phyloP scores from a whole-genome alignment of 192 early-diverging fungal species.

The Gonapodya sp. region DNA sequence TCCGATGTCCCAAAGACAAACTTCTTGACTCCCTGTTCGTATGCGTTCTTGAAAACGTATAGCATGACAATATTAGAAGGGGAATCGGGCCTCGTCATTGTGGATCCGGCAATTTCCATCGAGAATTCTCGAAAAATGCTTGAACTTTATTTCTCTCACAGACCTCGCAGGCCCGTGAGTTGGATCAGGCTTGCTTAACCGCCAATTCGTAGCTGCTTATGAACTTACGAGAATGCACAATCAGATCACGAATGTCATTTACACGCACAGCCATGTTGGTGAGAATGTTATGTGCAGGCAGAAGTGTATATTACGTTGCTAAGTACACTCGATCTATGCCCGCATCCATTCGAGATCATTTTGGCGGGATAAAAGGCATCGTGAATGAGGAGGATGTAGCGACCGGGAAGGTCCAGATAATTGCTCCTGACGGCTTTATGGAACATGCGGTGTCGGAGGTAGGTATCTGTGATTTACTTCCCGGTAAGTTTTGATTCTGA shows the following conservation, averaged over 20 bases:
- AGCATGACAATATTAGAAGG: background rate
- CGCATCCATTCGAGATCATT: background rate
- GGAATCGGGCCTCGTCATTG: background rate
- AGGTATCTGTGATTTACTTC: too few species aligned
- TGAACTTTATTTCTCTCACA: background rate
- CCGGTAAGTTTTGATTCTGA: too few species aligned
- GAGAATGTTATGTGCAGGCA: background rate
- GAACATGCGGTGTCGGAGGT: background rate
- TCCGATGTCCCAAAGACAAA: too few species aligned
- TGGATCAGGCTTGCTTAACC: too few species aligned
- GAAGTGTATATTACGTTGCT: too few species aligned
- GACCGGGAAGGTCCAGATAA: background rate
- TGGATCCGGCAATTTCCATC: background rate
- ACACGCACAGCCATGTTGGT: background rate
- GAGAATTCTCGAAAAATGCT: background rate
- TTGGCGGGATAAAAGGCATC: background rate
- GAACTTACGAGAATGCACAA: background rate
- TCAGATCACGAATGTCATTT: background rate
- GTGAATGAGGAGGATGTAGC: background rate
- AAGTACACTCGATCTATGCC: too few species aligned
- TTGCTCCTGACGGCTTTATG: background rate
- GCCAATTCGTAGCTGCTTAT: too few species aligned
- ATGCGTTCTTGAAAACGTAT: too few species aligned
- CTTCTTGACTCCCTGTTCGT: too few species aligned
- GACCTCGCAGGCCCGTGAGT: background rate